Evolutionary conservation across 345 rosid genomes (phyloP).

Genomic region (Hevea brasiliensis): DNA sequence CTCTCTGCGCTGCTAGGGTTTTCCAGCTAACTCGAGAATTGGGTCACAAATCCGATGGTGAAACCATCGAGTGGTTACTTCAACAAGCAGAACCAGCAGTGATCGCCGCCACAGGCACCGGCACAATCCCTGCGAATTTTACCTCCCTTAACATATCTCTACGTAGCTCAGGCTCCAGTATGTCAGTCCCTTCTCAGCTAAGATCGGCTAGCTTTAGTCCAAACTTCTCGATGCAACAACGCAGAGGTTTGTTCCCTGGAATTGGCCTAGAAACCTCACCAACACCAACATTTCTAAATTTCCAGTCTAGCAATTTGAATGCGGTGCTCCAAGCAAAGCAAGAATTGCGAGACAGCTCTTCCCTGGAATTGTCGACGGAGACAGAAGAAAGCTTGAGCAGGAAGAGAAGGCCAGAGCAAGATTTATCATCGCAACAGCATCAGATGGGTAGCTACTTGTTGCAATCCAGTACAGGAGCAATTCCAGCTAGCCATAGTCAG

Average conservation of each 20-base stretch:
- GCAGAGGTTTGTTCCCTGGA: conserved; percentile 55
- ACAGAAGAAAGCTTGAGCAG: conserved; percentile 50
- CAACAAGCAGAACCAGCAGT: conserved; percentile 98
- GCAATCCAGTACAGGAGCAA: conserved; percentile 62
- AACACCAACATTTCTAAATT: conserved; percentile 66
- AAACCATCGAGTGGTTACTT: conserved; percentile 96
- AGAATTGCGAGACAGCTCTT: conserved; percentile 44
- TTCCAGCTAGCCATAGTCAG: conserved; percentile 59
- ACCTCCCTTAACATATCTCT: conserved; percentile 86
- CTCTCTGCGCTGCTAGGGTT: conserved; percentile 99
- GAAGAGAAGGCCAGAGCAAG: conserved; percentile 61
- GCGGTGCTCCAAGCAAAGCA: conserved; percentile 61
- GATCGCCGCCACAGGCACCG: conserved; percentile 96
- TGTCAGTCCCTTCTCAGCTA: conserved; percentile 85
- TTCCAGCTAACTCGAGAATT: conserved; percentile 89
- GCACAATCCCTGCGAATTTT: conserved; percentile 97
- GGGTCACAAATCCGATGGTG: conserved; percentile 94
- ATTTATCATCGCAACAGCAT: conserved; percentile 49
- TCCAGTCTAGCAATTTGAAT: conserved; percentile 57
- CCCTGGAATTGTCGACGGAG: conserved; percentile 47
- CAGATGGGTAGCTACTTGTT: conserved; percentile 64
- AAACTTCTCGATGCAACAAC: conserved; percentile 53
- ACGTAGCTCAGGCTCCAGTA: conserved; percentile 83
- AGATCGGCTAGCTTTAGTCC: conserved; percentile 61
- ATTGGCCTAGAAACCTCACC: conserved; percentile 44